Percentiles rank a stretch among this genome's conserved stretches.
These are phyloP conservation scores for Cladosporium sp. DNA, from an alignment of 2,329 filamentous ascomycete species.

Conservation along the genomic window DNA sequence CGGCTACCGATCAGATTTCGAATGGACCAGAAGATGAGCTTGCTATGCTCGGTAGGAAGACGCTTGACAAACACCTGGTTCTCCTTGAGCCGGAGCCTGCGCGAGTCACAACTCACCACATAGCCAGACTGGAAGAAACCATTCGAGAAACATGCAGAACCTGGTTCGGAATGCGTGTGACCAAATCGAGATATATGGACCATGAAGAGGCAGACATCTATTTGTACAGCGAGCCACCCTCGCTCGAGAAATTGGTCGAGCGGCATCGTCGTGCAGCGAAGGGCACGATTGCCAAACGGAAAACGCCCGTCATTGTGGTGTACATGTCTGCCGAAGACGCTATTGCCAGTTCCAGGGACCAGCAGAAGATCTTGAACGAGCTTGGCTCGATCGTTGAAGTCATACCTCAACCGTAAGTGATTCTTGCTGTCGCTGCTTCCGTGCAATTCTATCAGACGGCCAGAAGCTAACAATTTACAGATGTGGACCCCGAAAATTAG, in stretches of 20 bases:
- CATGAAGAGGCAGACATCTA: constrained; percentile 20
- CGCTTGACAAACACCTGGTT: constrained; percentile 18
- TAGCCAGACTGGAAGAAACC: constrained; percentile 19
- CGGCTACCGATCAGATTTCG: constrained; percentile 11
- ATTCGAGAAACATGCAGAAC: constrained; percentile 17
- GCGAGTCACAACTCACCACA: constrained; percentile 12
- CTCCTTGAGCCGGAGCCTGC: constrained; percentile 17
- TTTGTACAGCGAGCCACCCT: constrained; percentile 22
- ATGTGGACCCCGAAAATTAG: constrained; percentile 39
- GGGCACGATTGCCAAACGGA: not conserved
- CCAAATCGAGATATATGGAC: constrained; percentile 16
- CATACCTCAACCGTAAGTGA: constrained; percentile 28
- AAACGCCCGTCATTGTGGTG: constrained; percentile 32
- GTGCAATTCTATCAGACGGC: not conserved
- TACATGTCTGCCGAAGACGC: constrained; percentile 33
- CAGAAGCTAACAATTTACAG: constrained; percentile 16
- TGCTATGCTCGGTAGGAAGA: constrained; percentile 12
- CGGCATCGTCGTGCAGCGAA: constrained; percentile 11
- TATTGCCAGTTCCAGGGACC: constrained; percentile 19
- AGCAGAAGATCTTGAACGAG: constrained; percentile 16
- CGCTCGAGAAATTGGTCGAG: constrained; percentile 18
- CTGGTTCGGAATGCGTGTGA: constrained; percentile 24
- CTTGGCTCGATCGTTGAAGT: constrained; percentile 29
- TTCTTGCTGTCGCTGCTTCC: no score
- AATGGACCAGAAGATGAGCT: constrained; percentile 15